Percentiles rank a stretch among this genome's conserved stretches.
Conservation (phyloP, 2,329 filamentous ascomycete species). For the Xylariaceae sp. region DNA sequence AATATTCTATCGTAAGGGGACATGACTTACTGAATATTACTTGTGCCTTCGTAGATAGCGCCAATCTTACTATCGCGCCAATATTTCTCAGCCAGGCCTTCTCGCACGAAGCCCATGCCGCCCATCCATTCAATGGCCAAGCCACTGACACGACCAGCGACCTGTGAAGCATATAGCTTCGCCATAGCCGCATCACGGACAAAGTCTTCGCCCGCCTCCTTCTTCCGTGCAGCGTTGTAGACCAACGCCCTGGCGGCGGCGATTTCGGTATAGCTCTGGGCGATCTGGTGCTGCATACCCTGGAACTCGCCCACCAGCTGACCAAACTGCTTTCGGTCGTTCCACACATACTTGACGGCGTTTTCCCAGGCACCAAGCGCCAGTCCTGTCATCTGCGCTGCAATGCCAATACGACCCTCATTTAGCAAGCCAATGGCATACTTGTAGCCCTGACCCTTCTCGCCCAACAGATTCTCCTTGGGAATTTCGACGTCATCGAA, state of each 20-base stretch:
- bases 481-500: constrained; percentile 95
- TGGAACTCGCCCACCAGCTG: constrained; percentile 93
- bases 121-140: constrained; percentile 98
- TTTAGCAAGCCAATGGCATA: constrained; percentile 93
- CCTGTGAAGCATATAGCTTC: constrained; percentile 90
- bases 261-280: constrained; percentile 93
- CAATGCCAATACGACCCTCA: constrained; percentile 96
- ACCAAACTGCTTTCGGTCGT: constrained; percentile 96
- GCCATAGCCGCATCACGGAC: constrained; percentile 97
- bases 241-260: constrained; percentile 85
- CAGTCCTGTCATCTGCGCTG: constrained; percentile 96
- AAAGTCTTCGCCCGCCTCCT: constrained; percentile 95
- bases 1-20: neutral
- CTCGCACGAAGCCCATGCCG: constrained; percentile 96
- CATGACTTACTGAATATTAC: constrained; percentile 61
- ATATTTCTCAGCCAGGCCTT: constrained; percentile 96
- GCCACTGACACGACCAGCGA: constrained; percentile 80
- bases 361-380: constrained; percentile 95
- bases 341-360: constrained; percentile 93
- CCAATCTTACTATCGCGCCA: constrained; percentile 98
- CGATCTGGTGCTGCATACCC: constrained; percentile 98
- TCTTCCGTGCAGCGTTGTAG: constrained; percentile 94
- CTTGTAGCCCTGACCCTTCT: constrained; percentile 92
- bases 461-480: constrained; percentile 80
- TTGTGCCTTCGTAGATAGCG: constrained; percentile 92